These are phyloP conservation scores for Epichloe baconii DNA, from an alignment of 2,329 filamentous ascomycete species.

Conservation along the genomic window DNA sequence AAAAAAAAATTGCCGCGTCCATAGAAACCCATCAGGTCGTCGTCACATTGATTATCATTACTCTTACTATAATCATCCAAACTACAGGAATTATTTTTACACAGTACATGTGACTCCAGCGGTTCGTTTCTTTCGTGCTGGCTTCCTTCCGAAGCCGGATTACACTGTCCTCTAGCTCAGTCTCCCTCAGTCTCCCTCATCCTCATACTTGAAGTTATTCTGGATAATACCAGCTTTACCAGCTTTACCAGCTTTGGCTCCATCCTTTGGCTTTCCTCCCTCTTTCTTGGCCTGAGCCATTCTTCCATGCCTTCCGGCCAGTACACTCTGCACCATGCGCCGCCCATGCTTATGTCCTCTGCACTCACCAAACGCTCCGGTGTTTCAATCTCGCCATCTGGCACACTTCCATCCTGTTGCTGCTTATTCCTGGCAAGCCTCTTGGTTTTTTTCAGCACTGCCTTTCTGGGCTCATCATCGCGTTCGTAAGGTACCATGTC, in stretches of 20 bases:
- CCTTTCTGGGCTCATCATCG: slow-evolving; percentile 53
- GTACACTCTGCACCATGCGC: slow-evolving; percentile 67
- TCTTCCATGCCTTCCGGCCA: slow-evolving; percentile 87
- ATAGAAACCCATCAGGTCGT: neutral
- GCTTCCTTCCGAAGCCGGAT: no score
- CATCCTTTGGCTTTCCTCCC: slow-evolving; percentile 38
- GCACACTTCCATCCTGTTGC: slow-evolving; percentile 19
- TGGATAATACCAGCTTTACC: slow-evolving; percentile 12
- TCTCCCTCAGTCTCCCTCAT: neutral
- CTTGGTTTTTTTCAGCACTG: slow-evolving; percentile 25
- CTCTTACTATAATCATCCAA: neutral
- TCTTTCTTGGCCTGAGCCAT: slow-evolving; percentile 73
- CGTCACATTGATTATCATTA: no score
- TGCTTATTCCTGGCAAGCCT: slow-evolving; percentile 26
- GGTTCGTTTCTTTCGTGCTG: neutral
- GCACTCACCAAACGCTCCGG: slow-evolving; percentile 38
- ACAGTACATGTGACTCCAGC: neutral
- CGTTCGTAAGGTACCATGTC: slow-evolving; percentile 67
- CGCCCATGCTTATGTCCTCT: slow-evolving; percentile 76
- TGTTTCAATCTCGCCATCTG: slow-evolving; percentile 24
- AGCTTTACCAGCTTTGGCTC: slow-evolving; percentile 15
- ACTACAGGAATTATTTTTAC: no score
- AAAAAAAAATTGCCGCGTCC: neutral
- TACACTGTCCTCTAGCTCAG: neutral
- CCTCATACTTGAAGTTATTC: neutral